Conservation (phyloP, 208 protist species). For the Trypanosomatidae sp. region DNA sequence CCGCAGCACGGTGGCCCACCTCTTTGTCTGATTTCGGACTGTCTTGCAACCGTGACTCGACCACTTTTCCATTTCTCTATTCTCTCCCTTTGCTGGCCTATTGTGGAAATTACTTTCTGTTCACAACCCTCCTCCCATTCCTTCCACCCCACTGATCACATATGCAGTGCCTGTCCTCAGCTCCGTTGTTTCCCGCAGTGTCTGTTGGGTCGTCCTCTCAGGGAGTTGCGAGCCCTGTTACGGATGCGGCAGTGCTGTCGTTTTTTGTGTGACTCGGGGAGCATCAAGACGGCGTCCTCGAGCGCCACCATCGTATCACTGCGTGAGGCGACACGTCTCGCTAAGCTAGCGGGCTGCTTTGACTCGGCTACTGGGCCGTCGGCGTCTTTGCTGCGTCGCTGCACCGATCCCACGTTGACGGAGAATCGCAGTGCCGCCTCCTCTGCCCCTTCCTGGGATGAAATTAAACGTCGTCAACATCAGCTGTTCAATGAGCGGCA, state of each 20-base stretch:
- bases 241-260: not conserved
- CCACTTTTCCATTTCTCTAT: not conserved
- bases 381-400: slow-evolving; percentile 2
- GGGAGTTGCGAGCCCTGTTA: not conserved
- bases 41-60: not conserved
- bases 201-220: not conserved
- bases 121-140: not conserved
- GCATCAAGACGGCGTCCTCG: not conserved
- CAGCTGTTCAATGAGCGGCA: slow-evolving; percentile 19
- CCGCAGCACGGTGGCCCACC: not conserved
- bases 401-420: slow-evolving; percentile 1
- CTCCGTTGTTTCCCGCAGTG: no score
- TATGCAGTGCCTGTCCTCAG: not conserved
- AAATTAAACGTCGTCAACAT: slow-evolving; percentile 10
- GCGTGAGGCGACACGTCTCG: slow-evolving; percentile 11
- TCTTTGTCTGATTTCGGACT: not conserved
- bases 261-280: not conserved
- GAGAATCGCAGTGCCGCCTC: not conserved
- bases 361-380: not conserved
- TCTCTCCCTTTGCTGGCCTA: not conserved
- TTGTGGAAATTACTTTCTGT: no score
- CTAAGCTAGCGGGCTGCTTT: slow-evolving; percentile 1
- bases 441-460: slow-evolving; percentile 5
- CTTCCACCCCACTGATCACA: not conserved
- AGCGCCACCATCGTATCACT: slow-evolving; percentile 3